These are phyloP conservation scores for Vanderwaltozyma polyspora DNA, from an alignment of 805 yeast species.

Conservation along the genomic window DNA sequence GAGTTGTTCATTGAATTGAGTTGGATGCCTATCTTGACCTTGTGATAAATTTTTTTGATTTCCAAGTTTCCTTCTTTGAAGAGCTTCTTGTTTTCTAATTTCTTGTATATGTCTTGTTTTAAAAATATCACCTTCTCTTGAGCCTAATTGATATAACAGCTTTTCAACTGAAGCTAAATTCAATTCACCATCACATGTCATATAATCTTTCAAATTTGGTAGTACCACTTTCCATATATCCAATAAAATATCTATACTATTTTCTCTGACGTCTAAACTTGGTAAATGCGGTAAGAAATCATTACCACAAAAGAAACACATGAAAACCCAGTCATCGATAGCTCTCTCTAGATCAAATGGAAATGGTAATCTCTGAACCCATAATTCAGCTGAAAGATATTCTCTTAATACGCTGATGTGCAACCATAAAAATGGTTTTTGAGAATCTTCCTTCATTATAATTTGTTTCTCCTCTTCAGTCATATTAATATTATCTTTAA, in stretches of 20 bases:
- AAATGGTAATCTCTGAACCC: slow-evolving; percentile 56
- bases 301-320: slow-evolving; percentile 97
- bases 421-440: slow-evolving; percentile 88
- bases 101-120: slow-evolving; percentile 59
- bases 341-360: slow-evolving; percentile 88
- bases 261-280: slow-evolving; percentile 86
- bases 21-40: slow-evolving; percentile 69
- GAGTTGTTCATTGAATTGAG: slow-evolving; percentile 55
- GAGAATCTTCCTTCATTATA: slow-evolving; percentile 27
- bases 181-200: slow-evolving; percentile 83
- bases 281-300: slow-evolving; percentile 97
- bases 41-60: slow-evolving; percentile 49
- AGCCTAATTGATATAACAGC: slow-evolving; percentile 51
- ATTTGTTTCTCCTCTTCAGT: slow-evolving; percentile 43
- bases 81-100: slow-evolving; percentile 51
- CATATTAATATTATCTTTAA: slow-evolving; percentile 33
- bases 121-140: slow-evolving; percentile 71
- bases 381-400: slow-evolving; percentile 72
- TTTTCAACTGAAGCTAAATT: slow-evolving; percentile 67
- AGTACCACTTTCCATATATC: slow-evolving; percentile 71
- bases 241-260: slow-evolving; percentile 74
- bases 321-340: slow-evolving; percentile 95
- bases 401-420: slow-evolving; percentile 82
- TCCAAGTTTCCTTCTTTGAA: slow-evolving; percentile 39
- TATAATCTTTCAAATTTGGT: slow-evolving; percentile 57